These are phyloP conservation scores for Penicillium sp. DNA, from an alignment of 2,329 filamentous ascomycete genomes.

Conservation along the genomic window DNA sequence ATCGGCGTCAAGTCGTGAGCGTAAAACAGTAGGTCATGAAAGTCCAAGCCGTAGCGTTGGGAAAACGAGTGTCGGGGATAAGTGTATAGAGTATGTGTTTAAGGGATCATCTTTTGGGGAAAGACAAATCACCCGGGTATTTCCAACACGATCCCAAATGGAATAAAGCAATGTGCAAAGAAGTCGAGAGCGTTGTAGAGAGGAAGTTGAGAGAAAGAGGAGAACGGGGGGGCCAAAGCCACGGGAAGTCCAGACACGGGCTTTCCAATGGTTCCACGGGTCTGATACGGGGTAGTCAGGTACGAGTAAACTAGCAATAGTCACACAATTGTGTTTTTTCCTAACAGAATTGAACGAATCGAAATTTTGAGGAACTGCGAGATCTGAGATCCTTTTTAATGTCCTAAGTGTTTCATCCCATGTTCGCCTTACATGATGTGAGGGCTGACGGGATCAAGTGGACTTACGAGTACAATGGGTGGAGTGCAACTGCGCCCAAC, in stretches of 20 bases:
- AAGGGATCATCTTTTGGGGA: constrained; percentile 22
- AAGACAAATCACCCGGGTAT: neutral
- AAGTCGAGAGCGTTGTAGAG: neutral
- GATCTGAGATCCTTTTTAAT: constrained; percentile 1
- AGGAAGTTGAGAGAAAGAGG: constrained; percentile 8
- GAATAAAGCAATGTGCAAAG: neutral
- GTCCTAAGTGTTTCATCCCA: constrained; percentile 10
- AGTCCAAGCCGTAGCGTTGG: constrained; percentile 9
- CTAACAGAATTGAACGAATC: too few relatives aligned
- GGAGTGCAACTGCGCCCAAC: neutral
- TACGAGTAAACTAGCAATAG: neutral
- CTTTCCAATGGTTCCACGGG: constrained; percentile 9
- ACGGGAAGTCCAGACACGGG: constrained; percentile 9
- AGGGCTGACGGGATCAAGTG: constrained; percentile 3
- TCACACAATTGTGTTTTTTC: too few relatives aligned
- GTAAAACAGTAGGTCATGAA: constrained; percentile 31
- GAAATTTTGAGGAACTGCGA: neutral
- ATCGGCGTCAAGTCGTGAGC: constrained; percentile 40
- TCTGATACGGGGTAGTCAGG: constrained; percentile 12
- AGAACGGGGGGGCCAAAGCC: constrained; percentile 9
- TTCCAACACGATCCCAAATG: neutral
- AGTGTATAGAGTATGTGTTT: constrained; percentile 15
- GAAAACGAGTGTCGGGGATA: constrained; percentile 22
- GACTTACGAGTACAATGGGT: neutral
- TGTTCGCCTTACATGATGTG: constrained; percentile 10